These are phyloP conservation scores for Chaetomium globosum DNA, from an alignment of 2,329 filamentous ascomycete species.

Conservation along the genomic window DNA sequence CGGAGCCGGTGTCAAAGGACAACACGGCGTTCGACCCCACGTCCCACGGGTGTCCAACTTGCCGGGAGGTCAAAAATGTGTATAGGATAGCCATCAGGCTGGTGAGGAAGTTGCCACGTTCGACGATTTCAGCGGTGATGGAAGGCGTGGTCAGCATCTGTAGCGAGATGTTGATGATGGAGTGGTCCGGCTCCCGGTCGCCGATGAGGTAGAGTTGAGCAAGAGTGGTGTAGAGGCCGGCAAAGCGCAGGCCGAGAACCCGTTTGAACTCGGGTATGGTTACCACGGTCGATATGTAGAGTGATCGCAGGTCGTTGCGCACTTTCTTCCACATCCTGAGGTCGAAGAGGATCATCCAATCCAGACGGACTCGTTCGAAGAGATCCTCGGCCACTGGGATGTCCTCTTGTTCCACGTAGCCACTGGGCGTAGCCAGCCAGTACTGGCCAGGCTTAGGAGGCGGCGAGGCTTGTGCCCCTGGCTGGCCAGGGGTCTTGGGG, in stretches of 20 bases:
- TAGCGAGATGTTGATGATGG: conserved; percentile 94
- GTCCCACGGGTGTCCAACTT: conserved; percentile 91
- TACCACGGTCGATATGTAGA: conserved; percentile 96
- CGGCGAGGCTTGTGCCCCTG: conserved; percentile 45
- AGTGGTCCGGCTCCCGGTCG: conserved; percentile 94
- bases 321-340: conserved; percentile 95
- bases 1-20: conserved; percentile 90
- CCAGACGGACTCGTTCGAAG: conserved; percentile 83
- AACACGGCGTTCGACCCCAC: conserved; percentile 83
- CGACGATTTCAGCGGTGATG: conserved; percentile 93
- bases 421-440: conserved; percentile 80
- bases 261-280: conserved; percentile 96
- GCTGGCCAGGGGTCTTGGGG: conserved; percentile 73
- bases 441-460: conserved; percentile 72
- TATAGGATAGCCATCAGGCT: conserved; percentile 95
- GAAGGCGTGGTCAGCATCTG: conserved; percentile 97
- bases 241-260: conserved; percentile 87
- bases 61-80: conserved; percentile 92
- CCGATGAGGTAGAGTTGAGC: conserved; percentile 95
- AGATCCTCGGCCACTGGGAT: conserved; percentile 80
- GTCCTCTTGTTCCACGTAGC: conserved; percentile 64
- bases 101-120: conserved; percentile 92
- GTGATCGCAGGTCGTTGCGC: conserved; percentile 82
- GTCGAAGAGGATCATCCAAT: conserved; percentile 94
- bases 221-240: conserved; percentile 88